Conservation (phyloP, 495 filamentous ascomycete species). For the Podospora pseudopauciseta region DNA sequence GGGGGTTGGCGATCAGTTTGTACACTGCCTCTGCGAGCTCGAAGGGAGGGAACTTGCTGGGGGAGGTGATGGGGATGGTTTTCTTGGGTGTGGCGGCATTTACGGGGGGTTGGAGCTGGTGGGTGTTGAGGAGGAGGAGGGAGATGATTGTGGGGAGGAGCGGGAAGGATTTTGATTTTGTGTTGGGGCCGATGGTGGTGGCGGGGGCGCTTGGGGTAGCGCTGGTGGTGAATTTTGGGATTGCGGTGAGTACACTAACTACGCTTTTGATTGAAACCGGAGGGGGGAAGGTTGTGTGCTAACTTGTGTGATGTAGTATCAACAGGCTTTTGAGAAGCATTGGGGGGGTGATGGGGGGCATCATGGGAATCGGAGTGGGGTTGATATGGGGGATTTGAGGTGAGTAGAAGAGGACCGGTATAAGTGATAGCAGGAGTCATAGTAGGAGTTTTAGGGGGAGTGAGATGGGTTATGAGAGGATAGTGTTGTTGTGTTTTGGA, state of each 20-base stretch:
- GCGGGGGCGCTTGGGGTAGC: slow-evolving; percentile 75
- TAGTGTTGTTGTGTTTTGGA: not conserved
- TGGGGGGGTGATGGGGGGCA: not conserved
- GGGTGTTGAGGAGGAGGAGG: slow-evolving; percentile 69
- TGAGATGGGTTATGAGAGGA: not conserved
- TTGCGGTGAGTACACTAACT: slow-evolving; percentile 47
- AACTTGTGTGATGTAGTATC: not conserved
- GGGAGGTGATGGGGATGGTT: slow-evolving; percentile 68
- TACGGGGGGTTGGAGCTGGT: slow-evolving; percentile 82
- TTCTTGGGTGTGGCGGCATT: slow-evolving; percentile 82
- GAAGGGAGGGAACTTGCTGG: slow-evolving; percentile 53
- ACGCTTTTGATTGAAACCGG: not conserved
- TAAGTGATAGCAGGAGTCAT: not conserved
- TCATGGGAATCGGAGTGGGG: not conserved
- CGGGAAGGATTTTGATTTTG: slow-evolving; percentile 88
- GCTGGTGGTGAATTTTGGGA: slow-evolving; percentile 80
- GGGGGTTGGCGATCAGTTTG: slow-evolving; percentile 73
- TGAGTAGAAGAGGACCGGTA: not conserved
- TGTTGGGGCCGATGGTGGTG: slow-evolving; percentile 77
- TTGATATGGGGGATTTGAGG: not conserved
- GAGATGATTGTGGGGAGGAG: slow-evolving; percentile 78
- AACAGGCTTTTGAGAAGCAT: not conserved
- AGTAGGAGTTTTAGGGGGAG: not conserved
- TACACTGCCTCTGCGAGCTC: slow-evolving; percentile 60
- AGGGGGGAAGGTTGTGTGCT: not conserved